phyloP scores from a whole-genome alignment of 306 rosid species.

The Senna siamea region DNA sequence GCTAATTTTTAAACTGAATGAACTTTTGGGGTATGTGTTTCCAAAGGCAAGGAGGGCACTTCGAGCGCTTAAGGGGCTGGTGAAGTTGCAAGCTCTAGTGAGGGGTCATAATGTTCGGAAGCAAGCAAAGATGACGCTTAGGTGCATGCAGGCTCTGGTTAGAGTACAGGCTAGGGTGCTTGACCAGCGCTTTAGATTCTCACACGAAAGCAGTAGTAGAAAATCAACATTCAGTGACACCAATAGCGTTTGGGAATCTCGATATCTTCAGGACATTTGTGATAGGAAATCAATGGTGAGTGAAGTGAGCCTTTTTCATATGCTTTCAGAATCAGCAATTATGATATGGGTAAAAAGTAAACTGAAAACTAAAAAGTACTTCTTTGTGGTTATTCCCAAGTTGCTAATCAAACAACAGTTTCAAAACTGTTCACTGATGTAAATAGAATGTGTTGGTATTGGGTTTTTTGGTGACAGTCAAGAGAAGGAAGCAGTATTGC shows the following conservation, averaged over 20 bases:
- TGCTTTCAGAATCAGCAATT: constrained; percentile 14
- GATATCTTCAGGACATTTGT: constrained; percentile 76
- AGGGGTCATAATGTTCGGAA: constrained; percentile 95
- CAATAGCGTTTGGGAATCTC: constrained; percentile 65
- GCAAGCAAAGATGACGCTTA: constrained; percentile 92
- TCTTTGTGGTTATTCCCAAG: no score
- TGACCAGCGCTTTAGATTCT: constrained; percentile 77
- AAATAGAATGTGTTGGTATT: constrained; percentile 3
- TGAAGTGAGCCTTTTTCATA: constrained; percentile 2
- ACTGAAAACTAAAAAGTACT: not conserved
- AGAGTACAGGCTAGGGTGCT: constrained; percentile 88
- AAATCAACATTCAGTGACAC: constrained; percentile 86
- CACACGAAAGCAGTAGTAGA: constrained; percentile 75
- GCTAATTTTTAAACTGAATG: not conserved
- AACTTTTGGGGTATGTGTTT: not conserved
- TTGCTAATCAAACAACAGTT: constrained; percentile 35
- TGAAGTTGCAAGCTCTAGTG: constrained; percentile 94
- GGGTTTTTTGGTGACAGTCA: constrained; percentile 45
- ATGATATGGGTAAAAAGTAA: constrained; percentile 1
- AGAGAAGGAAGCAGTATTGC: constrained; percentile 88
- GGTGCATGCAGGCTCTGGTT: constrained; percentile 94
- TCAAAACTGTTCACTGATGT: constrained; percentile 17
- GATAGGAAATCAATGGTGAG: constrained; percentile 79
- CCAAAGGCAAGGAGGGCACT: constrained; percentile 92
- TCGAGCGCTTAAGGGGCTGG: constrained; percentile 86